A percentile compares a stretch with the other conserved stretches of the same genome.
These are phyloP conservation scores for Colletotrichum viniferum DNA, from an alignment of 2,329 filamentous ascomycete genomes.

Conservation along the genomic window DNA sequence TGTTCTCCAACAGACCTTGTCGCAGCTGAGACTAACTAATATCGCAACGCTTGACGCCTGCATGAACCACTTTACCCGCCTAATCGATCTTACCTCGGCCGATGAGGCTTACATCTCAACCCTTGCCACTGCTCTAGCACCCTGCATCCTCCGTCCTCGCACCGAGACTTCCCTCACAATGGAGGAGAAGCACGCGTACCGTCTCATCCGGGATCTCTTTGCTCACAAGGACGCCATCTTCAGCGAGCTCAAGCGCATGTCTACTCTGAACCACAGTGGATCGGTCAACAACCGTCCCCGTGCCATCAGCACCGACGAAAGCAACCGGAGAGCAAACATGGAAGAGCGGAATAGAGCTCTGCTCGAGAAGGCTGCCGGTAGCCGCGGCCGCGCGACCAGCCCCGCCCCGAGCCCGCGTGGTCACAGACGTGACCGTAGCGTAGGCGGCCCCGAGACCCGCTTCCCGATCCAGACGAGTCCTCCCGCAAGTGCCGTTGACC, in stretches of 20 bases:
- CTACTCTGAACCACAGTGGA: slow-evolving; percentile 68
- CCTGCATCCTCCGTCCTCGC: slow-evolving; percentile 87
- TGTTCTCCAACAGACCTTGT: slow-evolving; percentile 93
- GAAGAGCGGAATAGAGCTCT: slow-evolving; percentile 89
- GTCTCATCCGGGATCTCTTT: slow-evolving; percentile 90
- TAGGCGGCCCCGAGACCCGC: slow-evolving; percentile 73
- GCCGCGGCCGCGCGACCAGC: slow-evolving; percentile 75
- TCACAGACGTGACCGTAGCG: slow-evolving; percentile 83
- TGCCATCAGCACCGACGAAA: slow-evolving; percentile 93
- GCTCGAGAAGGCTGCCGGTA: slow-evolving; percentile 67
- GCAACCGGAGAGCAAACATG: slow-evolving; percentile 90
- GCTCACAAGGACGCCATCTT: slow-evolving; percentile 95
- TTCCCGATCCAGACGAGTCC: slow-evolving; percentile 82
- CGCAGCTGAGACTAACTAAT: slow-evolving; percentile 92
- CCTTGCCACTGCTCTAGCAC: slow-evolving; percentile 76
- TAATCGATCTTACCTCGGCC: slow-evolving; percentile 95
- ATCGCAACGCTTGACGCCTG: slow-evolving; percentile 98
- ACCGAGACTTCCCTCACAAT: slow-evolving; percentile 89
- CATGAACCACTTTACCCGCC: slow-evolving; percentile 95
- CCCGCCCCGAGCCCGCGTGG: slow-evolving; percentile 66
- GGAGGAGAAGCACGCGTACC: slow-evolving; percentile 92
- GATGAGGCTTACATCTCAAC: slow-evolving; percentile 83
- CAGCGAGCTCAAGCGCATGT: slow-evolving; percentile 91
- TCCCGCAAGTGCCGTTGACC: slow-evolving; percentile 52
- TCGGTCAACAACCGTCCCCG: slow-evolving; percentile 69